phyloP scores from a whole-genome alignment of 768 basidiomycete species.

The Heimioporus sp. region DNA sequence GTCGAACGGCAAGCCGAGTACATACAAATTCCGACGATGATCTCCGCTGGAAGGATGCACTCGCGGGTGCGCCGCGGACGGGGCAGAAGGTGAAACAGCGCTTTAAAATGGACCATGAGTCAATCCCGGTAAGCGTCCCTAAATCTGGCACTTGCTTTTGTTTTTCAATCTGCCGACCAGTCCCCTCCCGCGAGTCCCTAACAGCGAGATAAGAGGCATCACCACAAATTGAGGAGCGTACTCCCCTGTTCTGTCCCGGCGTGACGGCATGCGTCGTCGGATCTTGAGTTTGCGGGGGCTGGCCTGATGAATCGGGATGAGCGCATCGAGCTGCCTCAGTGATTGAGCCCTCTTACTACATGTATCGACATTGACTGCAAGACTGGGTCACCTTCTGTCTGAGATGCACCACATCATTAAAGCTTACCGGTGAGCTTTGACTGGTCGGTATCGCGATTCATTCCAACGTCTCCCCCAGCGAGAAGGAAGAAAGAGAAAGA shows the following conservation, averaged over 20 bases:
- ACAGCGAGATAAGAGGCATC: slow-evolving; percentile 7
- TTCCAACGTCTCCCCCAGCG: slow-evolving; percentile 5
- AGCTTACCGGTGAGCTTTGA: slow-evolving; percentile 30
- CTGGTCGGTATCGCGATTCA: slow-evolving; percentile 39
- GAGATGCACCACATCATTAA: not conserved
- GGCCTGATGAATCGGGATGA: slow-evolving; percentile 13
- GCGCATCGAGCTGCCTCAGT: not conserved
- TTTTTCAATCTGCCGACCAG: slow-evolving; percentile 54
- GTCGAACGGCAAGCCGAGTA: slow-evolving; percentile 80
- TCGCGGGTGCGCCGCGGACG: not conserved
- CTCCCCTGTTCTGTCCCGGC: slow-evolving; percentile 12
- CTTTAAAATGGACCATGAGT: slow-evolving; percentile 31
- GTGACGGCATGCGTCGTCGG: not conserved
- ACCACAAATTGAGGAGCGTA: not conserved
- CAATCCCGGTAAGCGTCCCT: not conserved
- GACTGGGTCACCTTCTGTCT: not conserved
- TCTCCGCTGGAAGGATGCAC: slow-evolving; percentile 34
- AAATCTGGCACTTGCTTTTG: slow-evolving; percentile 46
- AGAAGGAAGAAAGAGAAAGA: slow-evolving; percentile 13
- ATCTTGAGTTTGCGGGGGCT: slow-evolving; percentile 8
- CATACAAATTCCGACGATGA: slow-evolving; percentile 75
- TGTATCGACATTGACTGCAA: slow-evolving; percentile 3
- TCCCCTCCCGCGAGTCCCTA: slow-evolving; percentile 11
- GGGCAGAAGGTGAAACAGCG: slow-evolving; percentile 31
- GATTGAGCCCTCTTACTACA: slow-evolving; percentile 9